Evolutionary conservation across 2,329 filamentous ascomycete genomes (phyloP).

Genomic region (Xylaria sp.): DNA sequence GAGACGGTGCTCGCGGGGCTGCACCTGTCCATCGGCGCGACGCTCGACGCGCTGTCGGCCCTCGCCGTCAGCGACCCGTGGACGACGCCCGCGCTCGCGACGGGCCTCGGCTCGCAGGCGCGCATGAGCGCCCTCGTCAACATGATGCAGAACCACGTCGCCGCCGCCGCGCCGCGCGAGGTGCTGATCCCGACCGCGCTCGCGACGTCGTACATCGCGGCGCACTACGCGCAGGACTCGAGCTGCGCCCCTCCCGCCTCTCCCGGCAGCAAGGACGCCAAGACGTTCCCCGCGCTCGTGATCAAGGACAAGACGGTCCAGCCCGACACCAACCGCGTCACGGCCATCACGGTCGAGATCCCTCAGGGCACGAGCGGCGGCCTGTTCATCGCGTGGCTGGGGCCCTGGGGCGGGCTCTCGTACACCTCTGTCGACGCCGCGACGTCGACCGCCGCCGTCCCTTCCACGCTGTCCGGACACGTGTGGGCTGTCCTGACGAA

Average conservation of each 20-base stretch:
- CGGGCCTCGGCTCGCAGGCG: constrained; percentile 51
- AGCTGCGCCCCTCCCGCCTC: constrained; percentile 40
- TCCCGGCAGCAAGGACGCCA: constrained; percentile 30
- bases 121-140: constrained; percentile 53
- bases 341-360: constrained; percentile 43
- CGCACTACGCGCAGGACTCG: constrained; percentile 47
- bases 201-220: constrained; percentile 50
- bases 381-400: constrained; percentile 53
- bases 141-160: constrained; percentile 54
- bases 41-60: constrained; percentile 47
- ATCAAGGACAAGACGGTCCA: constrained; percentile 38
- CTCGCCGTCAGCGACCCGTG: constrained; percentile 50
- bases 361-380: constrained; percentile 36
- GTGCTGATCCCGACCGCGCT: constrained; percentile 49
- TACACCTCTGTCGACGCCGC: constrained; percentile 45
- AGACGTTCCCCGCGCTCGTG: constrained; percentile 43
- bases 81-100: constrained; percentile 49
- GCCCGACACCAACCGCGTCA: constrained; percentile 36
- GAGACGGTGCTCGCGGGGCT: constrained; percentile 43
- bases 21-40: constrained; percentile 49
- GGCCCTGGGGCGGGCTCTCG: constrained; percentile 51
- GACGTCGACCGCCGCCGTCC: constrained; percentile 46
- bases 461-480: constrained; percentile 50
- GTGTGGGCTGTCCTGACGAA: constrained; percentile 52
- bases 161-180: constrained; percentile 51